Evolutionary conservation across 768 basidiomycete genomes (phyloP).

Genomic region (Naganishia antarctica): DNA sequence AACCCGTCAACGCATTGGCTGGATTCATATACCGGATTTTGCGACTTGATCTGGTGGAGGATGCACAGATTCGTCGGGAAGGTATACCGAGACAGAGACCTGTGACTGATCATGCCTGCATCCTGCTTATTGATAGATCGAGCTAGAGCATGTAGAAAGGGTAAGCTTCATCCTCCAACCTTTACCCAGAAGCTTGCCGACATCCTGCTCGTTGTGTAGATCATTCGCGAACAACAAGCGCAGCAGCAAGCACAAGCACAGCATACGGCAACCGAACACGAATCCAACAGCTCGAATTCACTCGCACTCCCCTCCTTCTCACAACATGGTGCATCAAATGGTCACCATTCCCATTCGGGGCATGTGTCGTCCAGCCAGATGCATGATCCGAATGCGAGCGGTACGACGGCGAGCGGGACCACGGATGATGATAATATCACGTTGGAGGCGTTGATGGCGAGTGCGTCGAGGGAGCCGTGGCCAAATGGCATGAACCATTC

Average conservation of each 20-base stretch:
- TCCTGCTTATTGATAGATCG: not conserved
- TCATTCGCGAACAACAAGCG: conserved; percentile 15
- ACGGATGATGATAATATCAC: not conserved
- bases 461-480: conserved; percentile 12
- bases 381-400: not conserved
- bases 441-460: conserved; percentile 9
- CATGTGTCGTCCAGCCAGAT: not conserved
- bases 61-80: too few relatives aligned
- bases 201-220: not conserved
- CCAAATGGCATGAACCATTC: not conserved
- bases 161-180: not conserved
- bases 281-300: not conserved
- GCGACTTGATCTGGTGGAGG: too few relatives aligned
- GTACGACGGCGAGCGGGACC: not conserved
- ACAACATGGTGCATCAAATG: not conserved
- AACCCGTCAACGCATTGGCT: too few relatives aligned
- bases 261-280: not conserved
- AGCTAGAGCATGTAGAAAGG: conserved; percentile 1
- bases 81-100: too few relatives aligned
- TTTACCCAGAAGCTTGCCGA: too few relatives aligned
- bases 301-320: not conserved
- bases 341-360: not conserved
- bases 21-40: too few relatives aligned
- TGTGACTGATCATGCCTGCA: not conserved
- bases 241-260: not conserved